Evolutionary conservation across 768 basidiomycete genomes (phyloP).

Genomic region (Paxillus involutus): DNA sequence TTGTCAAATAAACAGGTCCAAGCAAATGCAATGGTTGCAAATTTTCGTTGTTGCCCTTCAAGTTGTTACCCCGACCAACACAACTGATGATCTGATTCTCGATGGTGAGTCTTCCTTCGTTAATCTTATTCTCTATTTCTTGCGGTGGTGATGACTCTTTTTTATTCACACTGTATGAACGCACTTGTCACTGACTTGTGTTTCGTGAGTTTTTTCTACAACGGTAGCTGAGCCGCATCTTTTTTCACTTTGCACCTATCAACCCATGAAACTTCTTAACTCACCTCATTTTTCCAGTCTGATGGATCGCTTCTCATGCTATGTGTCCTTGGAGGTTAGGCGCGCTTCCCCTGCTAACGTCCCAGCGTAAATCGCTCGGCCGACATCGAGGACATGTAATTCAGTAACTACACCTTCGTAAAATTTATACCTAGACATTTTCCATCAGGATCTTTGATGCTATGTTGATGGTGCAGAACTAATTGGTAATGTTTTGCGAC

Average conservation of each 20-base stretch:
- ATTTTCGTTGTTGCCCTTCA: background rate
- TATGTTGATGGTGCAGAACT: no score
- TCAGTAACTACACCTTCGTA: no score
- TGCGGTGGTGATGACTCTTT: constrained; percentile 51
- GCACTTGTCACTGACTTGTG: constrained; percentile 38
- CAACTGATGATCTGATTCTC: background rate
- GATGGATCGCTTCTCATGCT: background rate
- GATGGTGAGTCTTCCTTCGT: constrained; percentile 16
- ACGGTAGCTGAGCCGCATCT: constrained; percentile 73
- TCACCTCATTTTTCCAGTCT: constrained; percentile 6
- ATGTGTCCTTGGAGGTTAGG: no score
- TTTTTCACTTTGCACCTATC: constrained; percentile 5
- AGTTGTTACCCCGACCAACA: background rate
- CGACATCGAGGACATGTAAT: no score
- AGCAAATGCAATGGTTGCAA: constrained; percentile 1
- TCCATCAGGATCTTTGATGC: no score
- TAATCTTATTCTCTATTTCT: constrained; percentile 6
- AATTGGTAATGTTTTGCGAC: no score
- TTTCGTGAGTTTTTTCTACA: constrained; percentile 68
- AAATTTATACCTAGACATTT: no score
- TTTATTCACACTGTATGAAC: constrained; percentile 80
- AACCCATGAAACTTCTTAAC: background rate
- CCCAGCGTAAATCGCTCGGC: no score
- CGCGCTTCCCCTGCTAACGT: no score
- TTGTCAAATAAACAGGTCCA: constrained; percentile 19